phyloP scores from a whole-genome alignment of 1,284 basidiomycete species.

The Austroboletus niveus region DNA sequence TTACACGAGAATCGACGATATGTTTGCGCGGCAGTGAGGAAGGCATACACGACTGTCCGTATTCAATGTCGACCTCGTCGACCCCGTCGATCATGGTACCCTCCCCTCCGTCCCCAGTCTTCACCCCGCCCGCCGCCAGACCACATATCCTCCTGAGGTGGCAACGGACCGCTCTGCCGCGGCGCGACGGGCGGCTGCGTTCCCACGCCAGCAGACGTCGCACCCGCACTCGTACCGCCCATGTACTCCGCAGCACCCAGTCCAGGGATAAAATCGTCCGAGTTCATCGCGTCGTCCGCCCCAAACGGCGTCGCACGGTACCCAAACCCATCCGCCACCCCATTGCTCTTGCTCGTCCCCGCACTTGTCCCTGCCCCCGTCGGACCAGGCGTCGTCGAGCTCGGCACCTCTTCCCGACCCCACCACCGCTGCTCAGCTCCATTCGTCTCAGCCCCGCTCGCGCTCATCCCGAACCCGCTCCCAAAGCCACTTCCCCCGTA shows the following conservation, averaged over 20 bases:
- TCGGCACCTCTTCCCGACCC: slow-evolving; percentile 32
- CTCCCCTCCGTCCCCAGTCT: slow-evolving; percentile 22
- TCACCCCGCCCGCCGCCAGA: slow-evolving; percentile 15
- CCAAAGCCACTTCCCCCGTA: slow-evolving; percentile 27
- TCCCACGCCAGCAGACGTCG: background rate
- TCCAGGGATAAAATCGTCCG: slow-evolving; percentile 56
- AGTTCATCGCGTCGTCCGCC: slow-evolving; percentile 28
- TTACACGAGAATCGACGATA: no score
- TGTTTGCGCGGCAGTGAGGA: background rate
- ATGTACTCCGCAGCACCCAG: slow-evolving; percentile 25
- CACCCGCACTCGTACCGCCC: background rate
- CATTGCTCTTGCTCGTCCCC: background rate
- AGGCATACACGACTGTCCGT: no score
- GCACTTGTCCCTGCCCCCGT: background rate
- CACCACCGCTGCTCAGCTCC: slow-evolving; percentile 32
- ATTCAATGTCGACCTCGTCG: slow-evolving; percentile 27
- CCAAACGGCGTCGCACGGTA: slow-evolving; percentile 14
- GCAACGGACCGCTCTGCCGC: slow-evolving; percentile 37
- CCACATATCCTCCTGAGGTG: slow-evolving; percentile 44
- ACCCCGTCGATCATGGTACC: slow-evolving; percentile 28
- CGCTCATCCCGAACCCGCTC: slow-evolving; percentile 5
- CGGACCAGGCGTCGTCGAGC: slow-evolving; percentile 14
- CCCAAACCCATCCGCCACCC: slow-evolving; percentile 15
- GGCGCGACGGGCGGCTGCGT: slow-evolving; percentile 16
- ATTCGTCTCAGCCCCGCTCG: slow-evolving; percentile 6